A percentile compares a stretch with the other conserved stretches of the same genome.
These are phyloP conservation scores for Fusarium lateritium DNA, from an alignment of 2,329 filamentous ascomycete species.

Conservation along the genomic window DNA sequence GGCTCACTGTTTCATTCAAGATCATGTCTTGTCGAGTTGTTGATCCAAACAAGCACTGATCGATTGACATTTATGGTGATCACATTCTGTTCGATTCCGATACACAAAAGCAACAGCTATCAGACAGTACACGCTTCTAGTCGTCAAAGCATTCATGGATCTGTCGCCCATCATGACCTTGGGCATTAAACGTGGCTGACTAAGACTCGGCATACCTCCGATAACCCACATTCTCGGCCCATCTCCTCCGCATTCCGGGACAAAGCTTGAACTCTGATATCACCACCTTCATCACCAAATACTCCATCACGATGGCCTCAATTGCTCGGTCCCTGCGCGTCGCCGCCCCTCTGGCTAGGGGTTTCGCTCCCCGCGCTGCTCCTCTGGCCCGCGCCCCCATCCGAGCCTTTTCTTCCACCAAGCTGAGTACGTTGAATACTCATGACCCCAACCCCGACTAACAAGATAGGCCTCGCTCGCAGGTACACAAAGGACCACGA, in stretches of 20 bases:
- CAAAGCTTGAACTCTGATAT: conserved; percentile 43
- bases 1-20: conserved; percentile 22
- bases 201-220: conserved; percentile 36
- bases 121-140: not conserved
- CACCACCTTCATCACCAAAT: conserved; percentile 26
- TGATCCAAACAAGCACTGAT: not conserved
- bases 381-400: conserved; percentile 60
- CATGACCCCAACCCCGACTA: not conserved
- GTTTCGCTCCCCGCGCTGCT: conserved; percentile 56
- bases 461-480: conserved; percentile 72
- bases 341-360: conserved; percentile 62
- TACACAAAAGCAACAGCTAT: not conserved
- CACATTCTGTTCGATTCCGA: no score
- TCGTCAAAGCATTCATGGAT: no score
- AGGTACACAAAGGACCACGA: conserved; percentile 98
- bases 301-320: conserved; percentile 68
- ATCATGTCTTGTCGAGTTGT: conserved; percentile 10
- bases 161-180: no score
- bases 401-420: conserved; percentile 58
- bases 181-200: conserved; percentile 19
- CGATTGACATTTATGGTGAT: not conserved
- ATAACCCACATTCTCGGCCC: conserved; percentile 37
- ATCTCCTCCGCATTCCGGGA: conserved; percentile 38
- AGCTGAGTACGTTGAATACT: conserved; percentile 52
- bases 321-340: conserved; percentile 70